These are phyloP conservation scores for Scheffersomyces quercinus DNA, from an alignment of 1,139 yeast species.

Conservation along the genomic window DNA sequence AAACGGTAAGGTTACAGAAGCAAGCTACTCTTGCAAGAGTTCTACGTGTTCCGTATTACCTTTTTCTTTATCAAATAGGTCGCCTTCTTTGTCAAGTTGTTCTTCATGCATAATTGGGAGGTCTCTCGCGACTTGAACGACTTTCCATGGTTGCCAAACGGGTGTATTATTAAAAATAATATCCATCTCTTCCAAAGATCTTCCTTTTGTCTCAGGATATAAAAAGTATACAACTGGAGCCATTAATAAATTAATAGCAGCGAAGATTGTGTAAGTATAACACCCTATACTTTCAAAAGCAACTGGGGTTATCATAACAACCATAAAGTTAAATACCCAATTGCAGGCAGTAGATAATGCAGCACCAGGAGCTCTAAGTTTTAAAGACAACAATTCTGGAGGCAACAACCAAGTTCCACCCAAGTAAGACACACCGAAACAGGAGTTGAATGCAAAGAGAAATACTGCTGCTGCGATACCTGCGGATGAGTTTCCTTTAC, in stretches of 20 bases:
- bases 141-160: slow-evolving; percentile 36
- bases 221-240: slow-evolving; percentile 56
- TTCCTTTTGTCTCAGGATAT: slow-evolving; percentile 62
- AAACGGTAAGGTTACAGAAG: too few species aligned
- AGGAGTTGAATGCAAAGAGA: slow-evolving; percentile 37
- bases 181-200: slow-evolving; percentile 62
- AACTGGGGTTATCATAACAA: slow-evolving; percentile 40
- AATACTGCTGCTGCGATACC: slow-evolving; percentile 39
- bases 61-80: slow-evolving; percentile 4
- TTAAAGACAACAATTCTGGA: slow-evolving; percentile 35
- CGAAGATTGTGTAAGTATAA: slow-evolving; percentile 36
- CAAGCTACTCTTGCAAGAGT: neutral
- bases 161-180: slow-evolving; percentile 51
- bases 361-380: slow-evolving; percentile 36
- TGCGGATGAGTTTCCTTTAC: slow-evolving; percentile 10
- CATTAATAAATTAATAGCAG: slow-evolving; percentile 44
- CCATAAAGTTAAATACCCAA: slow-evolving; percentile 37
- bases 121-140: slow-evolving; percentile 35
- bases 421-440: slow-evolving; percentile 33
- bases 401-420: slow-evolving; percentile 29
- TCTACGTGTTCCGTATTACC: neutral
- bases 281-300: slow-evolving; percentile 32
- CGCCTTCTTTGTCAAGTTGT: slow-evolving; percentile 10
- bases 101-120: slow-evolving; percentile 31
- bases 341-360: slow-evolving; percentile 39